Base-by-base conservation (phyloP, 176 grass and related monocot genomes). In the Eragrostis curvula region DNA sequence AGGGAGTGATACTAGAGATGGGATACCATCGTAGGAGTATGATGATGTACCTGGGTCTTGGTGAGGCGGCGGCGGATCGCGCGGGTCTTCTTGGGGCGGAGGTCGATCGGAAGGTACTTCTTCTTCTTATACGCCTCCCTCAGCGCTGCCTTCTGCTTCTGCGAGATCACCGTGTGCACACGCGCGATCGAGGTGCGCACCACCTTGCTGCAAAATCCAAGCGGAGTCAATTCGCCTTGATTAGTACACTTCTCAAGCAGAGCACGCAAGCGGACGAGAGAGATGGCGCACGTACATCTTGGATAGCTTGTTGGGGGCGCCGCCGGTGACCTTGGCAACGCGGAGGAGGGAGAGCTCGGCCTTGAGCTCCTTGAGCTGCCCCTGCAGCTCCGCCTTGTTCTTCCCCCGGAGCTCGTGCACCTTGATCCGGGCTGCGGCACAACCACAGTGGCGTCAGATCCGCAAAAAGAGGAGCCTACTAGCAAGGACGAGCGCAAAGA, bases 291-390 rank as follows among this genome's bases (percentile, higher is more conserved):
- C 66, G 6, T 29, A 92, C 92, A 96, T 96, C 90, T 96, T 96
- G 47, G 93, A 96, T 41, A 96, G 93, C 90, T 96, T 96, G 85
- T 96, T 96, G 64, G 93, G 93, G 7, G 93, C 93, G 5, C 93
- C 93, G 25, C 93, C 93, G 85, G 93, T 80, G 58, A 84, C 80
- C 68, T 83, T 72, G 20, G 80, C 74, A 13, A 73, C 66, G 79
- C 74, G 73, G 73, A 83, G 66, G 47, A 83, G 73, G 55, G 86
- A 57, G 32, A 88, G 71, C 85, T 75, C 73, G 20, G 88, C 68
- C 88, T 96, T 96, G 66, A 96, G 85, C 20, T 96, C 88, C 83
- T 96, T 96, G 24, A 96, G 90, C 83, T 90, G 83, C 12, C 44
- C 64, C 64, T 88, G 79, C 21, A 96, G 88, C 0, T 96, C 93